Conservation (phyloP, 257 asterid genomes). For the Forsythia suspensa region DNA sequence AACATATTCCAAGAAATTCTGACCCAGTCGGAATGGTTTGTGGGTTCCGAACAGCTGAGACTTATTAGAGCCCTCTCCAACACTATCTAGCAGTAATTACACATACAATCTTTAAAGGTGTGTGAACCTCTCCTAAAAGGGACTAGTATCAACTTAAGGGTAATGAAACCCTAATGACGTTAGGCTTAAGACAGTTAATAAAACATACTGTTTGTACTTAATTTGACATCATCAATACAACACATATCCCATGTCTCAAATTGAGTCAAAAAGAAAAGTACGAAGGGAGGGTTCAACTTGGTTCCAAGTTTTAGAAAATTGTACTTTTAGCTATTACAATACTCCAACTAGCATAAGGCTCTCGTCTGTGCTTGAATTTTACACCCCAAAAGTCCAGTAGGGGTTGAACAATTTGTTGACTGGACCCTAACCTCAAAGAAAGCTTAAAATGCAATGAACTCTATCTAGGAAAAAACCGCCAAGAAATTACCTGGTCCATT, state of each 20-base stretch:
- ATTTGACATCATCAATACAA: not conserved
- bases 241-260: not conserved
- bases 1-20: not conserved
- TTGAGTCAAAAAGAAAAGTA: not conserved
- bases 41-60: not conserved
- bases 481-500: conserved; percentile 75
- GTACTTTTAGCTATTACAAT: not conserved
- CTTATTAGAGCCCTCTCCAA: not conserved
- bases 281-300: not conserved
- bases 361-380: not conserved
- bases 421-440: not conserved
- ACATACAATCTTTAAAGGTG: not conserved
- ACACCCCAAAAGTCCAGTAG: not conserved
- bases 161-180: not conserved
- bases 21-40: not conserved
- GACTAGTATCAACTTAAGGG: not conserved
- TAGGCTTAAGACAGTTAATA: too few relatives aligned
- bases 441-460: not conserved
- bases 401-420: not conserved
- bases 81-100: not conserved
- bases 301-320: not conserved
- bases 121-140: not conserved
- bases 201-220: not conserved
- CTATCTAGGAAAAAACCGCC: not conserved
- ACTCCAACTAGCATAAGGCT: not conserved